Conservation (phyloP, 768 basidiomycete genomes). For the Rhodotorula diobovata region DNA sequence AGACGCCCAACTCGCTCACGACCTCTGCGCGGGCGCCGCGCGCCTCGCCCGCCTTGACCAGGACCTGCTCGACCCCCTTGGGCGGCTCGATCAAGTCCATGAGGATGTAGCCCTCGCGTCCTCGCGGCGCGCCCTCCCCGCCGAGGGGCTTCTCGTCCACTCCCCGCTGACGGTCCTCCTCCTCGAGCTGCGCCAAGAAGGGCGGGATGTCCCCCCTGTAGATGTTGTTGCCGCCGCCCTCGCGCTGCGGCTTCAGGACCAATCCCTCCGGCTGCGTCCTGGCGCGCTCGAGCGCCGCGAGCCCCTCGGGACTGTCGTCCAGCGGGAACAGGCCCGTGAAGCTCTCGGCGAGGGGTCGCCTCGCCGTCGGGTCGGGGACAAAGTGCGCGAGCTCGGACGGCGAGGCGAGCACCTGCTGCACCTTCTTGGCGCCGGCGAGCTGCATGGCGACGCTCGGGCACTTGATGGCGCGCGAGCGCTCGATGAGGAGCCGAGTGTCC, state of each 20-base stretch:
- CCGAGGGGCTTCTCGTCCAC: not conserved
- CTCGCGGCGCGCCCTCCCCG: slow-evolving; percentile 45
- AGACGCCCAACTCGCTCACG: slow-evolving; percentile 85
- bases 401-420: slow-evolving; percentile 78
- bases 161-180: slow-evolving; percentile 36
- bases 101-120: slow-evolving; percentile 84
- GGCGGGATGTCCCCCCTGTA: slow-evolving; percentile 75
- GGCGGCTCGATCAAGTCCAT: slow-evolving; percentile 90
- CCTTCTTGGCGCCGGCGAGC: slow-evolving; percentile 92
- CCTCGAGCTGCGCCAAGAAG: slow-evolving; percentile 64
- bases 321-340: slow-evolving; percentile 91
- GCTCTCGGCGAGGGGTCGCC: slow-evolving; percentile 58
- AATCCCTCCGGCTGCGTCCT: slow-evolving; percentile 55
- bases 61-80: slow-evolving; percentile 60
- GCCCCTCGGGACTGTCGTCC: slow-evolving; percentile 46
- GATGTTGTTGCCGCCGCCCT: slow-evolving; percentile 95
- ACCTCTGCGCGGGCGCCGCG: slow-evolving; percentile 61
- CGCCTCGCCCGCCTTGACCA: slow-evolving; percentile 67
- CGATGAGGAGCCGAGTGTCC: slow-evolving; percentile 68
- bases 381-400: slow-evolving; percentile 71
- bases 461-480: slow-evolving; percentile 79
- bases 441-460: slow-evolving; percentile 87
- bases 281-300: slow-evolving; percentile 58
- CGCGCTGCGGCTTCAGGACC: slow-evolving; percentile 95
- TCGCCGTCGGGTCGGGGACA: slow-evolving; percentile 46